Base-by-base conservation (phyloP, 2,329 filamentous ascomycete genomes). In the Arthrobotrys entomopaga region DNA sequence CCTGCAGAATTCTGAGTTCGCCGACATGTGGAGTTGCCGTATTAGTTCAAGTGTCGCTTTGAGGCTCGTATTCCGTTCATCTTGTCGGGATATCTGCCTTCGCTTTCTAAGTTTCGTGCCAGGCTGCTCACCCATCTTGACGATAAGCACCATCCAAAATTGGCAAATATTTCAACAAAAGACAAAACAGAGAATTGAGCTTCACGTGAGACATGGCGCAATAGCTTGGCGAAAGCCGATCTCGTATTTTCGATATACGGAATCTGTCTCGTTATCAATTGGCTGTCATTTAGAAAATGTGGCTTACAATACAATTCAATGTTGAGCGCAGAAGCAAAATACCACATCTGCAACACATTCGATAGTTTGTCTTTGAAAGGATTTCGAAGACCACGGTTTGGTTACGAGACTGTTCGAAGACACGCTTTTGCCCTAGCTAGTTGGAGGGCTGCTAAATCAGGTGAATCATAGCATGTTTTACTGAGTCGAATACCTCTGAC, bases 21-120 rank as follows among this genome's bases (percentile, higher is more conserved):
- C 29, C 29, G 29, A 34, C 2, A n/a, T 22, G 22, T 22, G 7
- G 46, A 50, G 16, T 50, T 50, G 16, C 46, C 46, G 10, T 11
- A 24, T 50, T 50, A 8, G 46, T 50, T 19, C 11, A 50, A 22
- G 46, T 50, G n/a, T 50, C 16, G 46, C n/a, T 5, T 11, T 19
- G 46, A 19, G 46, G 46, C 46, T 50, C 46, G 46, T 50, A 50
- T 50, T 50, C 20, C 42, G 6, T 20, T 16, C 46, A 50, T 22
- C 16, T 50, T 16, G 22, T 50, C 46, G 46, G 42, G 19, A 49
- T 50, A 50, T 50, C 11, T 19, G 13, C 16, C 16, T n/a, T 46
- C 42, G n/a, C 16, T 50, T 50, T 50, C 5, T 13, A 16, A 1
- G 46, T 22, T 11, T 46, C 13, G 13, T 46, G 46, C 19, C 3